Base-by-base conservation (phyloP, 225 moss, liverwort and hornwort species). In the Lunularia cruciata region DNA sequence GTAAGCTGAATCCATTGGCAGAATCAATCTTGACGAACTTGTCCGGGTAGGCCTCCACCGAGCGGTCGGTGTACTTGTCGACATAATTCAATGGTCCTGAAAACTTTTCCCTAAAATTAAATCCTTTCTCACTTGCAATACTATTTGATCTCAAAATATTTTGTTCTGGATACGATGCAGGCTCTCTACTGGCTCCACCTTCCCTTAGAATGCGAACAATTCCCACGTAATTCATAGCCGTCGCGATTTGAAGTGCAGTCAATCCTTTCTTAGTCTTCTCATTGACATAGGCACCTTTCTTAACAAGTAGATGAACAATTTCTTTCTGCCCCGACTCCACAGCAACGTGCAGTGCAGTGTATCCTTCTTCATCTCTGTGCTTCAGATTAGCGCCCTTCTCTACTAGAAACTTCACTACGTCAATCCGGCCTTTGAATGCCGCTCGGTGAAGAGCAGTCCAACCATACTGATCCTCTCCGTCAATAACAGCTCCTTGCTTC, bases 381-480 rank as follows among this genome's bases (percentile, higher is more conserved):
- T 59, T 22, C 47, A 78, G 22, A 43, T 74, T 54, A 0, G 78
- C 78, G 25, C 69, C 69, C 6, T 64, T 57, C 18, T 69, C 47
- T 31, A 70, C 4, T 18, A 78, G 61, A 25, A 28, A 78, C 33
- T 74, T 69, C 20, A 78, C 78, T 20, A 73, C 45, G 2, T 63
- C 34, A 3, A 73, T 31, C 25, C 69, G 63, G 18, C 78, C 78
- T 62, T 78, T 78, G 73, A 78, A 78, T 19, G 78, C 73, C 12
- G 78, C 78, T 34, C 73, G 68, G 38, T 78, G 78, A 6, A 78
- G 63, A 15, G 78, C 78, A 56, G 78, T 78, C 78, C 78, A 78
- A 12, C 78, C 78, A 10, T 69, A 53, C 39, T 78, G 78, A 66
- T 78, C 78, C 26, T 69, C 63, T 3, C 78, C 78, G 34, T 78